These are phyloP conservation scores for Porodaedalea pini DNA, from an alignment of 1,284 basidiomycete genomes.

Conservation along the genomic window DNA sequence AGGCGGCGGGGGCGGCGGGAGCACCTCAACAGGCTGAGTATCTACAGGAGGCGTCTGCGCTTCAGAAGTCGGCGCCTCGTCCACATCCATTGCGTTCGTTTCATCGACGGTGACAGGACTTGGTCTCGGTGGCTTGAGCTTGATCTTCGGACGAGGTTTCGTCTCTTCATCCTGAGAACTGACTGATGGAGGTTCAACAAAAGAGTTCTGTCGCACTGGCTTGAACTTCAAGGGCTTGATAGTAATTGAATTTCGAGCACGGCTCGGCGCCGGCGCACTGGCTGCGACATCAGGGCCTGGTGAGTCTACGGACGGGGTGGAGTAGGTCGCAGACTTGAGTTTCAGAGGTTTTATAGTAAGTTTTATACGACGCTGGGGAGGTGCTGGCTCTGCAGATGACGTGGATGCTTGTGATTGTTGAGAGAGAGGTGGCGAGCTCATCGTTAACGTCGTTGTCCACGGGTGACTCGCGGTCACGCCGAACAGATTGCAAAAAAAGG, in stretches of 20 bases:
- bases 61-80: neutral
- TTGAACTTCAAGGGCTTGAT: neutral
- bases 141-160: conserved; percentile 14
- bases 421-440: conserved; percentile 5
- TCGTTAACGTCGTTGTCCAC: conserved; percentile 6
- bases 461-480: conserved; percentile 2
- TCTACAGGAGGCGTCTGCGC: neutral
- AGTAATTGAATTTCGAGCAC: neutral
- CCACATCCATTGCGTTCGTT: conserved; percentile 7
- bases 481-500: neutral
- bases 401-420: conserved; percentile 3
- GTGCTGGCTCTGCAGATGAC: neutral
- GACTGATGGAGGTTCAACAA: neutral
- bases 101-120: neutral
- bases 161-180: conserved; percentile 1
- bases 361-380: conserved; percentile 10
- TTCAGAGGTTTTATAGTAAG: conserved; percentile 18
- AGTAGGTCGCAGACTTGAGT: conserved; percentile 3
- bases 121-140: conserved; percentile 15
- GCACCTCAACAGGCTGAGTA: neutral
- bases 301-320: neutral
- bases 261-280: neutral
- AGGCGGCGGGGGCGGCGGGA: neutral
- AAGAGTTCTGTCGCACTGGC: neutral
- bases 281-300: neutral